Base-by-base conservation (phyloP, 306 rosid genomes). In the Dalbergia cochinchinensis region DNA sequence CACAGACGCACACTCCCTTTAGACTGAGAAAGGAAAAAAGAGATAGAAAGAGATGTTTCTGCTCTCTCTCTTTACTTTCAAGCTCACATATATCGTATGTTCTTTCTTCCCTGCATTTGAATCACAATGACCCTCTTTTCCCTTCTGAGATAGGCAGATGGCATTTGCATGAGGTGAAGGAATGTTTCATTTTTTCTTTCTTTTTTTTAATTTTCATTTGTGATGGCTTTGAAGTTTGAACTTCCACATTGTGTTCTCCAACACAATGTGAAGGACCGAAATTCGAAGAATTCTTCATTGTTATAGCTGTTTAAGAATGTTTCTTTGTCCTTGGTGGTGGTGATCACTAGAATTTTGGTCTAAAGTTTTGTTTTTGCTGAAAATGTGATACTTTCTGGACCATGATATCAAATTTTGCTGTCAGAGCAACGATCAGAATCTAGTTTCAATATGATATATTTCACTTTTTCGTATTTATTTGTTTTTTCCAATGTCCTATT, bases 121-220 rank as follows among this genome's bases (percentile, higher is more conserved):
- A 69, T 71, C 67, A 11, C 37, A 47, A 7, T 31, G 79, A 37
- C 37, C 74, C 19, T 48, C 60, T 59, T 71, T 37, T 44, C 59
- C 33, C 22, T 22, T 22, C 60, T 63, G 63, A 69, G 83, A 39
- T 10, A 16, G n/a, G n/a, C n/a, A n/a, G n/a, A n/a, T n/a, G n/a
- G 35, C 84, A 65, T 63, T 73, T 77, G 71, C 79, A 44, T 33
- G 83, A 86, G 90, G 73, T 82, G 71, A 74, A 77, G 42, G 16
- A 63, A 62, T 37, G 26, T 78, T 77, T 54, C 31, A 8, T 33
- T 65, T 53, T 45, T 51, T 48, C 3, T 22, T 76, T 71, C 44
- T 41, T 15, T 76, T 7, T 7, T 6, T 8, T 19, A 34, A n/a
- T 51, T 42, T 47, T 39, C 39, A 45, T 64, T 53, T 57, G 34